Percentiles rank a stretch among this genome's conserved stretches.
Conservation (phyloP, 2,329 filamentous ascomycete species). For the Aspergillus texensis region DNA sequence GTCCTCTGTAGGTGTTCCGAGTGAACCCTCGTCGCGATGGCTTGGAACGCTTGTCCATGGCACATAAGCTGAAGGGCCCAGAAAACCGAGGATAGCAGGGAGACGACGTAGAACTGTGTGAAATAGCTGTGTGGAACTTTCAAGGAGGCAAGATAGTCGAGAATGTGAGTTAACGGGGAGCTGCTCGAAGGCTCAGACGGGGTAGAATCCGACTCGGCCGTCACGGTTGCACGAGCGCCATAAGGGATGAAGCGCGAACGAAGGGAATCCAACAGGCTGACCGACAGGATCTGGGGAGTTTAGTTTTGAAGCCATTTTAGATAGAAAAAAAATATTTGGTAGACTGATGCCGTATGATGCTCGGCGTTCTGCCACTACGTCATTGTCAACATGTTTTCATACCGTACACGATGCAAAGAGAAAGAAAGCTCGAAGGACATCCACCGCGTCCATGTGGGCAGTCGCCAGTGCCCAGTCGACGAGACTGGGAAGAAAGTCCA, state of each 20-base stretch:
- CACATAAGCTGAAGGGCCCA: conserved; percentile 69
- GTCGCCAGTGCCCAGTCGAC: conserved; percentile 20
- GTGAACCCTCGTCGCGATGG: conserved; percentile 48
- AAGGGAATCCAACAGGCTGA: conserved; percentile 55
- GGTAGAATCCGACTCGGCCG: conserved; percentile 17
- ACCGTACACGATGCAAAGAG: conserved; percentile 42
- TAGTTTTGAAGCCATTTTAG: conserved; percentile 23
- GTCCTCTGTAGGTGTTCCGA: conserved; percentile 39
- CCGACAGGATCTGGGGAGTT: conserved; percentile 48
- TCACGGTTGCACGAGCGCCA: conserved; percentile 54
- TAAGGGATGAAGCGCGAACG: conserved; percentile 62
- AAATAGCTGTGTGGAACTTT: conserved; percentile 89
- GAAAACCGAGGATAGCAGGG: conserved; percentile 69
- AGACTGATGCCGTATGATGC: conserved; percentile 5
- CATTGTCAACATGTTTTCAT: conserved; percentile 23
- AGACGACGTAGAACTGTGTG: conserved; percentile 79
- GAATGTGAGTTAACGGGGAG: conserved; percentile 28
- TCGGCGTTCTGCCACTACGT: conserved; percentile 7
- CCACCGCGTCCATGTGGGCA: conserved; percentile 35
- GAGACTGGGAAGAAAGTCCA: conserved; percentile 14
- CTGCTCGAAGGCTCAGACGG: conserved; percentile 14
- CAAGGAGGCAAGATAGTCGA: conserved; percentile 56
- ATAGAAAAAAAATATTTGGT: conserved; percentile 1
- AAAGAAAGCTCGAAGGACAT: conserved; percentile 41
- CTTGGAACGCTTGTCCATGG: conserved; percentile 57